These are phyloP conservation scores for Penicillium argentinense DNA, from an alignment of 495 filamentous ascomycete species.

Conservation along the genomic window DNA sequence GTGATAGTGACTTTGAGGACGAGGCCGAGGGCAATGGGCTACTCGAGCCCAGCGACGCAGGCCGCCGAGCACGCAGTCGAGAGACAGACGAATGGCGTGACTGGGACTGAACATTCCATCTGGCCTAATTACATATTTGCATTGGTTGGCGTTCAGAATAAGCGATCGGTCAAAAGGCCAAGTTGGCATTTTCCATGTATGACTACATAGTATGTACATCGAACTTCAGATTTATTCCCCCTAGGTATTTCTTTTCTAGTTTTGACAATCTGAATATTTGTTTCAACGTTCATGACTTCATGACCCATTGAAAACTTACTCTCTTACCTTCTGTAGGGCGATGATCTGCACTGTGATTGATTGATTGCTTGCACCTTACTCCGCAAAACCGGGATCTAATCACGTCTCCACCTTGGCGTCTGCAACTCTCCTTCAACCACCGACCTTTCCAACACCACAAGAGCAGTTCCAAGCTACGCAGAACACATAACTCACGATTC, in stretches of 20 bases:
- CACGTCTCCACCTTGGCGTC: background rate
- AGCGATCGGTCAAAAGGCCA: slow-evolving; percentile 8
- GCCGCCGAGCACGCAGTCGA: slow-evolving; percentile 3
- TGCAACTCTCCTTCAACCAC: slow-evolving; percentile 6
- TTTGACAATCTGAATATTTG: background rate
- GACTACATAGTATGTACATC: slow-evolving; percentile 8
- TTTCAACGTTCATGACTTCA: background rate
- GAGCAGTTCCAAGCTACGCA: no score
- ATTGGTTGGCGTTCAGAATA: slow-evolving; percentile 1
- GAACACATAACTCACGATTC: background rate
- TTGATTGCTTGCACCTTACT: background rate
- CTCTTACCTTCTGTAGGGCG: background rate
- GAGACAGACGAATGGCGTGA: slow-evolving; percentile 46
- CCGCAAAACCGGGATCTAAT: slow-evolving; percentile 1
- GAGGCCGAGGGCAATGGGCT: slow-evolving; percentile 30
- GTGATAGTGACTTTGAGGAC: slow-evolving; percentile 44
- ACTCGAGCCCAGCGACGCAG: slow-evolving; percentile 13
- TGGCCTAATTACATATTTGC: background rate
- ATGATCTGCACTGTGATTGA: no score
- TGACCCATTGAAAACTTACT: background rate
- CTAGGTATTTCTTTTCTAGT: no score
- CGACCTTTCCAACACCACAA: background rate
- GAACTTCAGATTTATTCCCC: background rate
- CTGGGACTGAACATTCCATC: slow-evolving; percentile 35
- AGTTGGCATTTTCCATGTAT: slow-evolving; percentile 11